phyloP scores from a whole-genome alignment of 2,329 filamentous ascomycete genomes.

The Alternaria burnsii region DNA sequence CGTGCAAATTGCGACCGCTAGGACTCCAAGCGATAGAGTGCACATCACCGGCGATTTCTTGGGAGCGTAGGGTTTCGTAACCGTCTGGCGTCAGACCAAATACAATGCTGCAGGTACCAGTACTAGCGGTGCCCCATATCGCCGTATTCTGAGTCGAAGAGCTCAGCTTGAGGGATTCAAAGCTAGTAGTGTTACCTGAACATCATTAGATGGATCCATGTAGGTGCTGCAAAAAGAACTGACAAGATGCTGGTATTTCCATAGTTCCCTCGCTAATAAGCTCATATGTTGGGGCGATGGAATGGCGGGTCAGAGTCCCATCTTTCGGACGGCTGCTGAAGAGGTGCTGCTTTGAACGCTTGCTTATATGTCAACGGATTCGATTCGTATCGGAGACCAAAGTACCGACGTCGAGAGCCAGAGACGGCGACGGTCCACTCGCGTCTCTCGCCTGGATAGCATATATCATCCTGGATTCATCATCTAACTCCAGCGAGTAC shows the following conservation, averaged over 20 bases:
- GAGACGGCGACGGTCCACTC: constrained; percentile 24
- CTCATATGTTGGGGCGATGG: constrained; percentile 24
- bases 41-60: constrained; percentile 31
- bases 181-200: constrained; percentile 32
- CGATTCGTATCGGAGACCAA: neutral
- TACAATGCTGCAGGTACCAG: constrained; percentile 31
- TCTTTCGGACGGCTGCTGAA: constrained; percentile 31
- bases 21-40: constrained; percentile 34
- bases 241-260: constrained; percentile 33
- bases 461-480: constrained; percentile 16
- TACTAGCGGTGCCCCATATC: constrained; percentile 34
- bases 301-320: constrained; percentile 29
- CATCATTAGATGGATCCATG: neutral
- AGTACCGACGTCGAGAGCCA: constrained; percentile 29
- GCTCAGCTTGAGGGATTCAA: constrained; percentile 23
- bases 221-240: neutral
- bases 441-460: constrained; percentile 23
- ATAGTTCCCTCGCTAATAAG: constrained; percentile 27
- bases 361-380: neutral
- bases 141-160: constrained; percentile 19
- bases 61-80: constrained; percentile 24
- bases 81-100: constrained; percentile 28
- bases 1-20: constrained; percentile 30
- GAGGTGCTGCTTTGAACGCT: constrained; percentile 27
- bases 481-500: constrained; percentile 28